Base-by-base conservation (phyloP, 208 protist genomes). In the Leishmania aethiopica region DNA sequence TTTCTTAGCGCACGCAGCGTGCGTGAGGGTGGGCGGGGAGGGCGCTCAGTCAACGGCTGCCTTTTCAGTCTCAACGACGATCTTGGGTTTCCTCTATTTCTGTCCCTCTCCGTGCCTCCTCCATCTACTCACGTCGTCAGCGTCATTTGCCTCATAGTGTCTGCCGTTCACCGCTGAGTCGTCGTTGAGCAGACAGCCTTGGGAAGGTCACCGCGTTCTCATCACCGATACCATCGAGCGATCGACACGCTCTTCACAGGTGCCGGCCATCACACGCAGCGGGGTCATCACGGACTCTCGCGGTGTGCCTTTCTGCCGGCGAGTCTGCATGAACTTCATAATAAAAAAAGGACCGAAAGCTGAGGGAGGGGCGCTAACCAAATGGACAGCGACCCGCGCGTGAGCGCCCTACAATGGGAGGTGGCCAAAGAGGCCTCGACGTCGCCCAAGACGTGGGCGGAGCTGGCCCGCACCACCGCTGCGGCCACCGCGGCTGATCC, bases 331-430 rank as follows among this genome's bases (percentile, higher is more conserved):
- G 51, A 42, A 10, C 22, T 49, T 22, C 22, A n/a, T 17, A 59
- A 19, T 60, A 49, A 3, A 19, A 77, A 49, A 3, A 79, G 19
- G 55, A 11, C 0, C 10, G 10, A 55, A 53, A 13, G 40, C 32
- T n/a, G 2, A n/a, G 40, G 22, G 51, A 53, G n/a, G 13, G 53
- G 25, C 40, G 53, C 8, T 67, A 37, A 47, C n/a, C 10, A 72
- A 6, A 90, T 90, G 84, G 74, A 77, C 19, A 32, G 47, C 40
- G 84, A 84, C 32, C 78, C 85, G 4, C 84, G 81, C 60, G 73
- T 94, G 45, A 89, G 86, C 22, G 88, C 90, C 19, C 86, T 97
- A n/a, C 83, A 95, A 74, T 89, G 87, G 89, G 92, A 96, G 73
- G 89, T 95, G n/a, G 51, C 89, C 59, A 88, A 88, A 37, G 80